Conservation (phyloP, 495 filamentous ascomycete genomes). For the Penicillium lagena region DNA sequence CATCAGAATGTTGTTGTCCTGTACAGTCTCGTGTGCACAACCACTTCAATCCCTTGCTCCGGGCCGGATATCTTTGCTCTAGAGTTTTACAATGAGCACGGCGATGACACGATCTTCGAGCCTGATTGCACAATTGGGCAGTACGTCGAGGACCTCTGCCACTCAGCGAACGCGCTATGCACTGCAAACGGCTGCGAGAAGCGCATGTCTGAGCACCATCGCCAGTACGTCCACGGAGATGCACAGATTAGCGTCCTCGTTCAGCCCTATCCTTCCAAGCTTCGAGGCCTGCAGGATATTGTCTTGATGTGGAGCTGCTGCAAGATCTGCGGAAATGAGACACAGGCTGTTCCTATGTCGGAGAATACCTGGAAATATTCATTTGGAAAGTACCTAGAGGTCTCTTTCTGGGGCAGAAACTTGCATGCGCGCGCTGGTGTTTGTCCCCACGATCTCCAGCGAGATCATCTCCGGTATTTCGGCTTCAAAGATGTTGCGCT, state of each 20-base stretch:
- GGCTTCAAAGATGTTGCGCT: slow-evolving; percentile 80
- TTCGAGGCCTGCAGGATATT: slow-evolving; percentile 64
- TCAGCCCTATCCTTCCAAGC: slow-evolving; percentile 64
- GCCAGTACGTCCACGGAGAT: slow-evolving; percentile 95
- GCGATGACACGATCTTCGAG: slow-evolving; percentile 56
- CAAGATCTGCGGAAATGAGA: slow-evolving; percentile 84
- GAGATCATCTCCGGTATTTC: slow-evolving; percentile 87
- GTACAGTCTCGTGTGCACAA: slow-evolving; percentile 85
- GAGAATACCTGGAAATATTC: slow-evolving; percentile 97
- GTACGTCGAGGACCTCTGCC: slow-evolving; percentile 88
- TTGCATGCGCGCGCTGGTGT: slow-evolving; percentile 70
- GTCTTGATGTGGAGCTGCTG: slow-evolving; percentile 98
- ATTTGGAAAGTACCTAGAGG: slow-evolving; percentile 93
- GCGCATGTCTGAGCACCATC: slow-evolving; percentile 87
- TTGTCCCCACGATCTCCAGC: slow-evolving; percentile 91
- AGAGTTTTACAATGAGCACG: slow-evolving; percentile 88
- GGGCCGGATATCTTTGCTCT: slow-evolving; percentile 83
- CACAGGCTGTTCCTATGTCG: slow-evolving; percentile 87
- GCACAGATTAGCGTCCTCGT: slow-evolving; percentile 87
- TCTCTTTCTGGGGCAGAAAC: slow-evolving; percentile 90
- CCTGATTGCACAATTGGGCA: slow-evolving; percentile 90
- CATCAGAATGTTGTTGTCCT: slow-evolving; percentile 96
- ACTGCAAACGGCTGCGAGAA: slow-evolving; percentile 79
- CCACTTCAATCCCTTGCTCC: slow-evolving; percentile 83
- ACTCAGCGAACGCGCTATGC: slow-evolving; percentile 66